Evolutionary conservation across 192 early-diverging fungal genomes (phyloP).

Genomic region (Coemansia sp.): DNA sequence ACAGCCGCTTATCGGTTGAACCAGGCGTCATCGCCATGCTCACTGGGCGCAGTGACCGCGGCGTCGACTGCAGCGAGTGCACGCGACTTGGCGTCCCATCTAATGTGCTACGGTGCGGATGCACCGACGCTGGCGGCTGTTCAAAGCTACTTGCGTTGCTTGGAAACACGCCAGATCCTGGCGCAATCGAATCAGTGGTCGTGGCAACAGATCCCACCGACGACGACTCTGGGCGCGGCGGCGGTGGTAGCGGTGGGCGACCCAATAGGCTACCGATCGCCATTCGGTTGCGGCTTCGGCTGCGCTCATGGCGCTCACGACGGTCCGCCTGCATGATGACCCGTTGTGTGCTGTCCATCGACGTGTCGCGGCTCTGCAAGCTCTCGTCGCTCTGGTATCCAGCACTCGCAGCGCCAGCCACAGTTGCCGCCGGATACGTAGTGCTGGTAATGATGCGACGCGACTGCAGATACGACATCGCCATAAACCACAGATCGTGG

Average conservation of each 20-base stretch:
- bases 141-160: slow-evolving; percentile 7
- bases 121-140: slow-evolving; percentile 8
- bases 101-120: slow-evolving; percentile 36
- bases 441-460: slow-evolving; percentile 54
- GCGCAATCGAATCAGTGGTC: neutral
- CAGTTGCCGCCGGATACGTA: slow-evolving; percentile 24
- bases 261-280: slow-evolving; percentile 3
- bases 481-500: slow-evolving; percentile 74
- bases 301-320: slow-evolving; percentile 35
- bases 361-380: slow-evolving; percentile 35
- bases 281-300: slow-evolving; percentile 37
- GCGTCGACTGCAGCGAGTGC: slow-evolving; percentile 41
- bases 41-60: slow-evolving; percentile 37
- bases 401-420: neutral
- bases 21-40: slow-evolving; percentile 36
- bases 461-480: slow-evolving; percentile 53
- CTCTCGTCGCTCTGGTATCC: slow-evolving; percentile 39
- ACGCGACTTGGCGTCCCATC: slow-evolving; percentile 29
- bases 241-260: slow-evolving; percentile 15
- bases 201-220: slow-evolving; percentile 12
- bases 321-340: slow-evolving; percentile 39
- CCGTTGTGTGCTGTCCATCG: slow-evolving; percentile 31
- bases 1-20: slow-evolving; percentile 39
- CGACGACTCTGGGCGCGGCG: slow-evolving; percentile 4
- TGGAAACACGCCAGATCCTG: neutral